These are phyloP conservation scores for Cladosporium sp. DNA, from an alignment of 2,329 filamentous ascomycete genomes.

Conservation along the genomic window DNA sequence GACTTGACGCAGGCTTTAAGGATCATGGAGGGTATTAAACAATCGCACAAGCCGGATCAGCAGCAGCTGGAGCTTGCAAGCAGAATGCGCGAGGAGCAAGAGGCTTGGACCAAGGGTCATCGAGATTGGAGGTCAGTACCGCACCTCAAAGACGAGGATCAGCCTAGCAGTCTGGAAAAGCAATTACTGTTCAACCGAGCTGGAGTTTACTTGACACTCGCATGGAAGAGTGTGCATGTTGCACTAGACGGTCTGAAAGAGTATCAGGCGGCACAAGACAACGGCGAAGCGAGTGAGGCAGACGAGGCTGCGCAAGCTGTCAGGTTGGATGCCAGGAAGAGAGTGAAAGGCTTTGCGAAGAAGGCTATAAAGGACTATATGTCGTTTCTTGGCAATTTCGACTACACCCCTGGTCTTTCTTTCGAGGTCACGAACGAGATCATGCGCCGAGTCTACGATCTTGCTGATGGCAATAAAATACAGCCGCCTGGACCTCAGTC, in stretches of 20 bases:
- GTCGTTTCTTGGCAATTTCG: slow-evolving; percentile 67
- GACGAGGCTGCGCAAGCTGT: slow-evolving; percentile 46
- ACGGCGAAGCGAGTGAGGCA: slow-evolving; percentile 35
- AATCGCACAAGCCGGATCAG: slow-evolving; percentile 43
- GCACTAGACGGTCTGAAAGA: slow-evolving; percentile 50
- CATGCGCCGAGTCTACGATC: slow-evolving; percentile 54
- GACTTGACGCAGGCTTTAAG: slow-evolving; percentile 68
- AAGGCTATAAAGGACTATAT: slow-evolving; percentile 71
- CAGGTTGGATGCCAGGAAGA: slow-evolving; percentile 60
- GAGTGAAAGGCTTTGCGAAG: slow-evolving; percentile 70
- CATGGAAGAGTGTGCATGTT: slow-evolving; percentile 59
- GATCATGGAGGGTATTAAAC: slow-evolving; percentile 41
- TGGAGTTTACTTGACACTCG: slow-evolving; percentile 66
- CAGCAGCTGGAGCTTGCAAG: slow-evolving; percentile 52
- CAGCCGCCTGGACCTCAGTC: slow-evolving; percentile 28
- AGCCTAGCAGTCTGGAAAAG: slow-evolving; percentile 69
- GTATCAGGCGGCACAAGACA: slow-evolving; percentile 27
- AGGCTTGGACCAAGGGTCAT: slow-evolving; percentile 34
- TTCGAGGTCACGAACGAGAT: slow-evolving; percentile 56
- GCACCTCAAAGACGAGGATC: slow-evolving; percentile 57
- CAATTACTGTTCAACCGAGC: slow-evolving; percentile 76
- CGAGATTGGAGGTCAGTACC: slow-evolving; percentile 48
- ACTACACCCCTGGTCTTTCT: slow-evolving; percentile 71
- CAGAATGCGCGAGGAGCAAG: slow-evolving; percentile 36
- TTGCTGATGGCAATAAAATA: slow-evolving; percentile 43